Base-by-base conservation (phyloP, 768 basidiomycete species). In the Kwoniella bestiolae region DNA sequence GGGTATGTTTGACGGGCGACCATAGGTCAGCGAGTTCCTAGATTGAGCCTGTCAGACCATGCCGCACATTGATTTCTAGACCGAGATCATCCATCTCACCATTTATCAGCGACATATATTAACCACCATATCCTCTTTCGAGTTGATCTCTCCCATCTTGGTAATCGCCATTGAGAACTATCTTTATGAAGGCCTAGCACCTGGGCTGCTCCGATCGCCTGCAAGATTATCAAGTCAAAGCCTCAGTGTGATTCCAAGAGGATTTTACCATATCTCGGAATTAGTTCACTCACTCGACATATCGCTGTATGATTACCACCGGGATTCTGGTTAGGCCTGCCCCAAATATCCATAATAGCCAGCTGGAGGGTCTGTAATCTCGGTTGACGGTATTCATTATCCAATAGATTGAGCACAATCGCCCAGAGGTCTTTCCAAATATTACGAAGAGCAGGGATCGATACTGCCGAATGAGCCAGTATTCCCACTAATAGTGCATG, bases 71-170 rank as follows among this genome's bases (percentile, higher is more conserved):
- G 35, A n/a, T n/a, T n/a, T n/a, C n/a, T n/a, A n/a, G n/a, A n/a
- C n/a, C n/a, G n/a, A n/a, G n/a, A n/a, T n/a, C n/a, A n/a, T n/a
- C n/a, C n/a, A n/a, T n/a, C 50, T 51, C 2, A 16, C 50, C 50
- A 51, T 51, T 51, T 51, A 51, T 51, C 50, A 5, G 21, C 21
- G 4, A 51, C 26, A 3, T 25, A 21, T 26, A 51, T 25, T 3
- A 26, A 21, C 50, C 50, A 51, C 50, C 50, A 51, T 3, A 51
- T 51, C n/a, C 50, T 7, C 50, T 51, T 51, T 31, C 50, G 26
- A 7, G 26, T 16, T 28, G 21, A 25, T 18, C 50, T 51, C 50
- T 51, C 50, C 50, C 50, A 51, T 51, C 21, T 16, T 26, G 50
- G 50, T 29, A 51, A 29, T 16, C 21, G 26, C 50, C 50, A 51